These are phyloP conservation scores for Boletus smithii DNA, from an alignment of 1,284 basidiomycete genomes.

Conservation along the genomic window DNA sequence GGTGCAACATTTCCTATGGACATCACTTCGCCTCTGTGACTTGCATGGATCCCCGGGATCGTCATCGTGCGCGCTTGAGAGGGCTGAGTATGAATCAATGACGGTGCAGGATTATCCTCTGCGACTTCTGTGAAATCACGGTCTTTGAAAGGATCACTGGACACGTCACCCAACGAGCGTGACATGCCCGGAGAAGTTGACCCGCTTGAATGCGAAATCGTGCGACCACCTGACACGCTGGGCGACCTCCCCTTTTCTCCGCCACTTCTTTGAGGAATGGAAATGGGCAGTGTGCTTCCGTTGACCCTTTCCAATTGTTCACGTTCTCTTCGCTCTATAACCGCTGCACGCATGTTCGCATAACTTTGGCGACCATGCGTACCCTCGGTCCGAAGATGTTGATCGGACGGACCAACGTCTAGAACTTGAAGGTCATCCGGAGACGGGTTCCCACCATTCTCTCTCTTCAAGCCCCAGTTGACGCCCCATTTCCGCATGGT, in stretches of 20 bases:
- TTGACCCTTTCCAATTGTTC: conserved; percentile 36
- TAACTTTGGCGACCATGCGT: conserved; percentile 55
- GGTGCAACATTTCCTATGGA: conserved; percentile 71
- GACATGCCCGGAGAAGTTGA: conserved; percentile 33
- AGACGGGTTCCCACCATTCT: conserved; percentile 32
- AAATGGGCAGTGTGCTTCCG: conserved; percentile 29
- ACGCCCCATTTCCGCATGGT: conserved; percentile 86
- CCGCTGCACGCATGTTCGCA: conserved; percentile 68
- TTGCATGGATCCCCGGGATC: conserved; percentile 77
- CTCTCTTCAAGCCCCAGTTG: conserved; percentile 69
- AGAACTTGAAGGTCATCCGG: conserved; percentile 45
- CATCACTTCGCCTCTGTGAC: conserved; percentile 74
- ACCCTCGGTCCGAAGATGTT: conserved; percentile 33
- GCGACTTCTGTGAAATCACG: conserved; percentile 28
- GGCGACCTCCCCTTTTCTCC: conserved; percentile 29
- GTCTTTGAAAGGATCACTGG: conserved; percentile 27
- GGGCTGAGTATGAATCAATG: conserved; percentile 68
- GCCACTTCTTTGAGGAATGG: conserved; percentile 30
- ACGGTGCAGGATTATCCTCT: conserved; percentile 28
- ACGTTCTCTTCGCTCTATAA: conserved; percentile 56
- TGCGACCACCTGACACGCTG: conserved; percentile 29
- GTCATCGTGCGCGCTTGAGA: conserved; percentile 69
- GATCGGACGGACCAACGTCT: conserved; percentile 42
- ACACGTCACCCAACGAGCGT: conserved; percentile 29
- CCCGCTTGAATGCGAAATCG: conserved; percentile 19